phyloP scores from a whole-genome alignment of 352 stramenopile genomes.

The Phytophthora cactorum region DNA sequence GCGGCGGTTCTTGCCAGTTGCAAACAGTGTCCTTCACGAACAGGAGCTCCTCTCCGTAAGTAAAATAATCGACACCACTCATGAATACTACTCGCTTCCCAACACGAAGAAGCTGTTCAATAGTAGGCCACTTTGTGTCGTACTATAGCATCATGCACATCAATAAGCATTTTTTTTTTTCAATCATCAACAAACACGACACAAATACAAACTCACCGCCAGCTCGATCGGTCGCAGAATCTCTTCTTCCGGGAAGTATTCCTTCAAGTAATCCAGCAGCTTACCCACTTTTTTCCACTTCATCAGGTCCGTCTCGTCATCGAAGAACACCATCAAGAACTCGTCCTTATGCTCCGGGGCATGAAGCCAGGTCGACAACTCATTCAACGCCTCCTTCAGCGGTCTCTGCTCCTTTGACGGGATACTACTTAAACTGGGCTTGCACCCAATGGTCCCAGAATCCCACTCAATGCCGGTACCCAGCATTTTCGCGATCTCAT shows the following conservation, averaged over 20 bases:
- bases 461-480: slow-evolving; percentile 61
- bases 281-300: slow-evolving; percentile 83
- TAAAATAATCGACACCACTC: slow-evolving; percentile 76
- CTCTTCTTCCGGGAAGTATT: slow-evolving; percentile 63
- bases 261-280: slow-evolving; percentile 69
- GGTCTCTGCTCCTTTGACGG: slow-evolving; percentile 64
- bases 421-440: slow-evolving; percentile 82
- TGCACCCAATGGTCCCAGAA: slow-evolving; percentile 68
- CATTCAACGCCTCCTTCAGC: slow-evolving; percentile 57
- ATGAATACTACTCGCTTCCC: slow-evolving; percentile 84
- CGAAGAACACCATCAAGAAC: slow-evolving; percentile 88
- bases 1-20: slow-evolving; percentile 73
- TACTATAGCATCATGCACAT: slow-evolving; percentile 34
- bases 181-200: neutral
- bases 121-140: slow-evolving; percentile 59
- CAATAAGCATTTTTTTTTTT: slow-evolving; percentile 4
- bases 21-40: slow-evolving; percentile 82
- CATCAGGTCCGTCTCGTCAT: slow-evolving; percentile 76
- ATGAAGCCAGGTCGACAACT: slow-evolving; percentile 70
- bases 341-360: slow-evolving; percentile 57
- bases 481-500: slow-evolving; percentile 50
- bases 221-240: slow-evolving; percentile 74
- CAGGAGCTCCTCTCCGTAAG: slow-evolving; percentile 65
- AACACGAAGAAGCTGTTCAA: slow-evolving; percentile 60
- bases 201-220: slow-evolving; percentile 35